A percentile compares a stretch with the other conserved stretches of the same genome.
These are phyloP conservation scores for Biscutella laevigata DNA, from an alignment of 441 rosid species.

Conservation along the genomic window DNA sequence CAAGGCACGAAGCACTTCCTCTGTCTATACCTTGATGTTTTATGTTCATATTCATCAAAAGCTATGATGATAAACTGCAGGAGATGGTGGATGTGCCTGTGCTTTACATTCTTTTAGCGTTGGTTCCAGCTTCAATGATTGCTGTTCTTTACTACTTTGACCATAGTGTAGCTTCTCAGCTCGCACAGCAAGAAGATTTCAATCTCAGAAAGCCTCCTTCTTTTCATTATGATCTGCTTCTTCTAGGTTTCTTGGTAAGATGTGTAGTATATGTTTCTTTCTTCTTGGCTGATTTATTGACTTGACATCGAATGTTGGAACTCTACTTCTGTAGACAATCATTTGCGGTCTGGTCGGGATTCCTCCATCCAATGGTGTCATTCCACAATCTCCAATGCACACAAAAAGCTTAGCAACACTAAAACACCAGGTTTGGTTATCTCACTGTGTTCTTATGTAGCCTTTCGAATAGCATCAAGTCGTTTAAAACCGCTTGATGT, in stretches of 20 bases:
- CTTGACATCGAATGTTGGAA: background rate
- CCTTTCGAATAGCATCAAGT: background rate
- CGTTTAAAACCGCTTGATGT: background rate
- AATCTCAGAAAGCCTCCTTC: constrained; percentile 58
- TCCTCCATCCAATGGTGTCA: constrained; percentile 68
- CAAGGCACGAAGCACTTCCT: constrained; percentile 30
- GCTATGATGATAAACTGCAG: constrained; percentile 26
- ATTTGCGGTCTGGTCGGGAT: constrained; percentile 56
- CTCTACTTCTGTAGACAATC: constrained; percentile 34
- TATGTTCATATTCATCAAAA: background rate
- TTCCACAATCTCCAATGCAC: constrained; percentile 72
- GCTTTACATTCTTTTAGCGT: constrained; percentile 48
- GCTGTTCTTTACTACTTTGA: constrained; percentile 69
- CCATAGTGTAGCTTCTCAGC: constrained; percentile 68
- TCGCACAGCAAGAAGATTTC: constrained; percentile 62
- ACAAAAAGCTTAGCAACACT: constrained; percentile 60
- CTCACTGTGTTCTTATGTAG: background rate
- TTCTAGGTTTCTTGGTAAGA: constrained; percentile 56
- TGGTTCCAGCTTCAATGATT: constrained; percentile 59
- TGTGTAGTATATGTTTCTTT: constrained; percentile 1
- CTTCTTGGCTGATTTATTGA: background rate
- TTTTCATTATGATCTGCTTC: constrained; percentile 59
- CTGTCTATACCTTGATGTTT: background rate
- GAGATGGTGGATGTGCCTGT: constrained; percentile 56
- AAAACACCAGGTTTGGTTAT: constrained; percentile 41